Evolutionary conservation across 2,329 filamentous ascomycete species (phyloP), one percentile per base, ranked within the genome.

Genomic region (Paracorniculantispora psalliotae): DNA sequence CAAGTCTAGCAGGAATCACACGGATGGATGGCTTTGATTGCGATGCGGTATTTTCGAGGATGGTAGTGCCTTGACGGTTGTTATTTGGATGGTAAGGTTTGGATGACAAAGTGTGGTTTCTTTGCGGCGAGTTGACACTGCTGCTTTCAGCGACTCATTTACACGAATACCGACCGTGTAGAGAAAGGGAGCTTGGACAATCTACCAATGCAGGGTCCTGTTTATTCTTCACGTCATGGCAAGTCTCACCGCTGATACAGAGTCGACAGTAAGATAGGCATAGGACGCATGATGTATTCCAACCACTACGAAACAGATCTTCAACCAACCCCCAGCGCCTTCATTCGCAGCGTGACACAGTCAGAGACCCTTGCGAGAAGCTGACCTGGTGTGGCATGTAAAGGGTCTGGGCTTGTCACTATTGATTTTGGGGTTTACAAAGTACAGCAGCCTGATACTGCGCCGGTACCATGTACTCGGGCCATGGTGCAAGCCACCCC

Each of bases 281-380:
- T n/a, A 33, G 30, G 6, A 33, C 30, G 6, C 30, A 33, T 33
- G 30, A 33, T 33, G 30, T 12, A 33, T 33, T 33, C 6, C 30
- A 33, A 12, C 30, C 30, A 33, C 30, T 17, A 43, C 19, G 39
- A 43, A 17, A 43, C 6, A 5, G 43, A 46, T 46, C 43, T 46
- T 41, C 37, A 19, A 23, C 25, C 44, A 28, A 17, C 3, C 15
- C 41, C 23, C 23, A 28, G 9, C 26, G 12, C 44, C 49, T 37
- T 25, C 19, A 23, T 54, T 44, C n/a, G 19, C 51, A 54, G 26
- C 51, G 51, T 46, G 51, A 54, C 54, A 43, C 54, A 50, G 41
- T 23, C 23, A 23, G 21, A 39, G 43, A 56, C 44, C 23, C 30
- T 43, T 30, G 10, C 33, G 21, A 23, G 19, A 41, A 57, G 33